phyloP scores from a whole-genome alignment of 2,329 filamentous ascomycete species.

The Polychaeton citri region DNA sequence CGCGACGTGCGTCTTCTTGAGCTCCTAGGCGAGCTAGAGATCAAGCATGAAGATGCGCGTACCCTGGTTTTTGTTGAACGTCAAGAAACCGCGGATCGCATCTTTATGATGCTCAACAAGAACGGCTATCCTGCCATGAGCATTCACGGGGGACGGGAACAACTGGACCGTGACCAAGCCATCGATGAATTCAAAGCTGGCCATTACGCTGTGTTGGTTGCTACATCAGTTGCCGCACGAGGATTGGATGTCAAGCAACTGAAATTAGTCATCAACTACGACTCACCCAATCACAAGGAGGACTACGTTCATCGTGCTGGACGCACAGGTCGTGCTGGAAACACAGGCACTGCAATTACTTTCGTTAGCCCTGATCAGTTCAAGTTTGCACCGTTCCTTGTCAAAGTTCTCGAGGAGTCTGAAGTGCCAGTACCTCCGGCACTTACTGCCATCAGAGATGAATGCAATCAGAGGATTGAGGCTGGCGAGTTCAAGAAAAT shows the following conservation, averaged over 20 bases:
- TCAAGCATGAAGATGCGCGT: constrained; percentile 76
- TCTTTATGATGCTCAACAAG: constrained; percentile 60
- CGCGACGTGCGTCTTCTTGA: constrained; percentile 80
- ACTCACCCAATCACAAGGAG: constrained; percentile 85
- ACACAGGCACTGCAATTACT: constrained; percentile 87
- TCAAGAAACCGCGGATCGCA: constrained; percentile 22
- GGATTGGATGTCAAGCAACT: constrained; percentile 93
- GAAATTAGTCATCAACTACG: constrained; percentile 91
- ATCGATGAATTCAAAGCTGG: constrained; percentile 91
- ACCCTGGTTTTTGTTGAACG: constrained; percentile 50
- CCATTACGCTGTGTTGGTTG: constrained; percentile 76
- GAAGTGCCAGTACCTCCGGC: constrained; percentile 67
- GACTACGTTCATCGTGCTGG: constrained; percentile 94
- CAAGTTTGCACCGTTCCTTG: constrained; percentile 75
- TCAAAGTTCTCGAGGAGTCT: constrained; percentile 85
- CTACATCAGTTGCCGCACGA: constrained; percentile 88
- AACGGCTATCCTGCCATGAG: constrained; percentile 88
- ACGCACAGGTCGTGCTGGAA: constrained; percentile 85
- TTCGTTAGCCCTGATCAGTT: constrained; percentile 88
- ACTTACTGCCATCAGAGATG: constrained; percentile 46
- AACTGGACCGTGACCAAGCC: constrained; percentile 82
- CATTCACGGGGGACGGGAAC: constrained; percentile 87
- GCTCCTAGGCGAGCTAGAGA: constrained; percentile 74
- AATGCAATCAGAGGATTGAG: constrained; percentile 83
- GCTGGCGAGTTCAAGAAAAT: constrained; percentile 75